Base-by-base conservation (phyloP, 2,329 filamentous ascomycete species). In the Metarhizium rileyi region DNA sequence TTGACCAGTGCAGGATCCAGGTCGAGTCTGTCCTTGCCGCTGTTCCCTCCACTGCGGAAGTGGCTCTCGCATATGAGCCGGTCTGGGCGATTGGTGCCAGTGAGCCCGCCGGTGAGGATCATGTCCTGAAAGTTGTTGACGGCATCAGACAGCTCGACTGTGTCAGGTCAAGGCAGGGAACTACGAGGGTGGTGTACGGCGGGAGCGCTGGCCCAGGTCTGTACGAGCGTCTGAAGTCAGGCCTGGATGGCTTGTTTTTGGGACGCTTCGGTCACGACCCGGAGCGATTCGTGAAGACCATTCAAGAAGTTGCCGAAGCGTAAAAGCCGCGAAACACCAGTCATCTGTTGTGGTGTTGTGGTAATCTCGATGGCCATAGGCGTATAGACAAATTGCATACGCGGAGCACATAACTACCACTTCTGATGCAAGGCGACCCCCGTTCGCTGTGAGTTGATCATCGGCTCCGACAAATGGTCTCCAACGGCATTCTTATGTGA, bases 1-100 rank as follows among this genome's bases (percentile, higher is more conserved):
- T 87, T 2, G 65, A 72, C 14, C 84, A 90, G 64, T 87, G 86
- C 58, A 71, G 69, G 33, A 67, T 70, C 4, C 86, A 91, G 65
- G 73, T 94, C 50, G 72, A 74, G 36, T 71, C 79, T 1, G 80
- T 87, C 2, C 63, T 93, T 47, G 69, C 69, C 1, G 76, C 73
- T 0, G 70, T 91, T 7, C 75, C 81, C 1, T 70, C 71, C 10
- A 72, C 80, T 16, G 78, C 81, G 0, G 83, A 89, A 44, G 76
- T 93, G 5, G 78, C 91, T 6, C 75, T 94, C 50, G 88, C 88
- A 1, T 94, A 94, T 61, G 88, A 94, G 70, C 88, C 88, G 7
- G 87, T 93, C 1, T 94, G 88, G 88, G 88, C 88, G 1, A 94
- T 93, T 65, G 88, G 88, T 0, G 83, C 87, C 9, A 71, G 76